These are phyloP conservation scores for Calycina marina DNA, from an alignment of 2,329 filamentous ascomycete genomes.

Conservation along the genomic window DNA sequence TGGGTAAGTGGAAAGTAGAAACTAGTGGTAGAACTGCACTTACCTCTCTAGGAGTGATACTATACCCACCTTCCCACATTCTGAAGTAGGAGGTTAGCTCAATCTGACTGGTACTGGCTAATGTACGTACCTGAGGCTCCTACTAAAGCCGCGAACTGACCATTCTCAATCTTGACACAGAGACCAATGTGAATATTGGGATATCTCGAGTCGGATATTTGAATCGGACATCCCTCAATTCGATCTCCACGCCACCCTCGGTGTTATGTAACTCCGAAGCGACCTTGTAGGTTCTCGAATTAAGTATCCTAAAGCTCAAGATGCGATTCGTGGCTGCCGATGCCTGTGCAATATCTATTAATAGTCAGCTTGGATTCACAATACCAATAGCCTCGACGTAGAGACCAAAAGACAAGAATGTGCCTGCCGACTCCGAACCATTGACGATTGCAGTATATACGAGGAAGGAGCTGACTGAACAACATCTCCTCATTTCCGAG, in stretches of 20 bases:
- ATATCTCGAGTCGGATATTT: conserved; percentile 43
- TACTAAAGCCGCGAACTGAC: conserved; percentile 57
- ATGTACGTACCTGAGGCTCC: conserved; percentile 40
- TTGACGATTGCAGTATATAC: conserved; percentile 37
- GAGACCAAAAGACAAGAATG: conserved; percentile 36
- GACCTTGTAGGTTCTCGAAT: conserved; percentile 3
- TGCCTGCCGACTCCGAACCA: conserved; percentile 36
- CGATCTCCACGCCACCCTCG: conserved; percentile 36
- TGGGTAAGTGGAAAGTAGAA: neutral
- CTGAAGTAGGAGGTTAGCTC: conserved; percentile 2
- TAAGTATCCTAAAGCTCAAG: conserved; percentile 24
- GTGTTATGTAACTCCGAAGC: conserved; percentile 13
- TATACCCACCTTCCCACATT: conserved; percentile 57
- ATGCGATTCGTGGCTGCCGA: conserved; percentile 45
- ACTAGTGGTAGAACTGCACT: neutral
- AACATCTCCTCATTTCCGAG: conserved; percentile 24
- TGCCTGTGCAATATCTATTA: conserved; percentile 37
- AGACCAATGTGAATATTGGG: conserved; percentile 44
- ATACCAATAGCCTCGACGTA: conserved; percentile 4
- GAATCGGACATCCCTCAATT: conserved; percentile 42
- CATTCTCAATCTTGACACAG: conserved; percentile 40
- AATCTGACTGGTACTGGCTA: neutral
- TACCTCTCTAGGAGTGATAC: conserved; percentile 45
- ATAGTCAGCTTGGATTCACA: conserved; percentile 1
- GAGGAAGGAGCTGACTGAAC: conserved; percentile 34